A percentile compares a stretch with the other conserved stretches of the same genome.
Conservation (phyloP, 805 yeast species). For the Nakazawaea wickerhamii region DNA sequence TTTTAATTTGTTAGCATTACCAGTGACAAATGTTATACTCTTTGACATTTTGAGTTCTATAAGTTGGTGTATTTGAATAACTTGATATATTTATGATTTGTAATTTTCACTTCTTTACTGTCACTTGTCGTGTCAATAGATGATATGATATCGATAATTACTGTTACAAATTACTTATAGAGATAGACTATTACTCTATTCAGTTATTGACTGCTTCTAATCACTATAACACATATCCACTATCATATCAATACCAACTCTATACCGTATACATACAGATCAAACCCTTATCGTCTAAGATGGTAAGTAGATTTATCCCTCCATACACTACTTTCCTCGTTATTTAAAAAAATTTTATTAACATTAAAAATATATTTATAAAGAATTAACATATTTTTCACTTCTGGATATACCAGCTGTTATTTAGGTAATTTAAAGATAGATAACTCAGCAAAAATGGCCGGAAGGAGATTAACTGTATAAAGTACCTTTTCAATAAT, state of each 20-base stretch:
- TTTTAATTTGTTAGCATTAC: conserved; percentile 80
- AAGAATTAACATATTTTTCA: conserved; percentile 22
- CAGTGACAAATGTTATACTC: conserved; percentile 36
- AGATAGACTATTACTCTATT: no score
- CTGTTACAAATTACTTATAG: no score
- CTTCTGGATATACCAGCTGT: conserved; percentile 38
- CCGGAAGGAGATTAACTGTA: conserved; percentile 29
- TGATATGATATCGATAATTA: no score
- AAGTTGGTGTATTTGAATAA: not conserved
- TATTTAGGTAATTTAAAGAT: conserved; percentile 23
- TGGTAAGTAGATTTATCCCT: no score
- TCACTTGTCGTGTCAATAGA: not conserved
- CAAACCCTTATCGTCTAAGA: no score
- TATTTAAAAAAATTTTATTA: not conserved
- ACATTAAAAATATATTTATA: conserved; percentile 12
- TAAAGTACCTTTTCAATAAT: conserved; percentile 11
- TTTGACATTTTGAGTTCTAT: conserved; percentile 16
- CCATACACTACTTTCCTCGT: no score
- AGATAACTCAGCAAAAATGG: conserved; percentile 33
- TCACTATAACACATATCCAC: no score
- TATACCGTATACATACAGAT: no score
- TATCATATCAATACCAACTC: no score
- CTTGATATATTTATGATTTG: not conserved
- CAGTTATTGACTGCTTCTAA: no score
- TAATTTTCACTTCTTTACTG: not conserved